Conservation (phyloP, 108 stramenopile genomes). For the Chaetoceros tenuissimus region DNA sequence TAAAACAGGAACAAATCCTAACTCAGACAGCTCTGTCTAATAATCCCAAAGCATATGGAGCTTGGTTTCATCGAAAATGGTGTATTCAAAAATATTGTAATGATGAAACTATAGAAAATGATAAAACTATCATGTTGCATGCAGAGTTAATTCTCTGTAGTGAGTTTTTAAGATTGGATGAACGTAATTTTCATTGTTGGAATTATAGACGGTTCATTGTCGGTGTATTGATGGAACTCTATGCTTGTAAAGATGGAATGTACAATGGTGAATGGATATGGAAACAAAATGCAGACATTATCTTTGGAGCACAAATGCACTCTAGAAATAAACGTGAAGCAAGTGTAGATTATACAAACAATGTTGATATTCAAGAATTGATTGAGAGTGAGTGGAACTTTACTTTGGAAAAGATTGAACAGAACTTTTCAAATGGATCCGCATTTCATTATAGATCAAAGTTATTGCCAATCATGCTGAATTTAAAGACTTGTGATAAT, state of each 20-base stretch:
- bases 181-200: slow-evolving; percentile 99
- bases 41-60: slow-evolving; percentile 94
- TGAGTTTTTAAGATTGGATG: slow-evolving; percentile 77
- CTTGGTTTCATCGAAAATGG: slow-evolving; percentile 99
- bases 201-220: slow-evolving; percentile 92
- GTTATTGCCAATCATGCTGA: slow-evolving; percentile 32
- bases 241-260: slow-evolving; percentile 16
- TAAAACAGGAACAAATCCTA: slow-evolving; percentile 47
- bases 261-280: slow-evolving; percentile 20
- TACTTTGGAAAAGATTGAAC: slow-evolving; percentile 71
- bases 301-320: slow-evolving; percentile 55
- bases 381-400: slow-evolving; percentile 79
- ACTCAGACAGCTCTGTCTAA: slow-evolving; percentile 70
- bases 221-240: slow-evolving; percentile 20
- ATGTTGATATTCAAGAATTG: slow-evolving; percentile 21
- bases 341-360: slow-evolving; percentile 1
- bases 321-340: background rate
- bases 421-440: slow-evolving; percentile 96
- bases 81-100: slow-evolving; percentile 36
- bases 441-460: slow-evolving; percentile 95
- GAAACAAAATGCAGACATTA: slow-evolving; percentile 9
- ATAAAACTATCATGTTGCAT: no score
- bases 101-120: background rate
- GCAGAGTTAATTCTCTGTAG: slow-evolving; percentile 75
- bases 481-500: slow-evolving; percentile 5